Percentiles rank a stretch among this genome's conserved stretches.
These are phyloP conservation scores for Plasmodium gonderi DNA, from an alignment of 169 alveolate species.

Conservation along the genomic window DNA sequence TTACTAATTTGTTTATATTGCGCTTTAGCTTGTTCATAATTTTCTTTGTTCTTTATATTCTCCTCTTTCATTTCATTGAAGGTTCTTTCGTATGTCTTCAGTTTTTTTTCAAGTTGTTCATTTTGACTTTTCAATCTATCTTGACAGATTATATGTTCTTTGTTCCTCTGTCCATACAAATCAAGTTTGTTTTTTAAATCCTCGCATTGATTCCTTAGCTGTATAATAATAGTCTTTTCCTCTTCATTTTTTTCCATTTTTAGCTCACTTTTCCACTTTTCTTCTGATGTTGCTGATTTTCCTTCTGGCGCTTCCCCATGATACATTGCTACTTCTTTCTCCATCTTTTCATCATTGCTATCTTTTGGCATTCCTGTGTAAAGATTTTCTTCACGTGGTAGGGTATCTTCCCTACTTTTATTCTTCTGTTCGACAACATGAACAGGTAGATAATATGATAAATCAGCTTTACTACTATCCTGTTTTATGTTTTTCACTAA, in stretches of 20 bases:
- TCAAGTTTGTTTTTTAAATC: conserved; percentile 7
- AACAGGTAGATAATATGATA: not conserved
- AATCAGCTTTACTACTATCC: not conserved
- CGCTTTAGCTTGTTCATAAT: conserved; percentile 17
- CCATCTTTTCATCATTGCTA: no score
- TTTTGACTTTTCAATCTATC: not conserved
- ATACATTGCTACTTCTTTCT: no score
- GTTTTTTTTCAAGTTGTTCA: not conserved
- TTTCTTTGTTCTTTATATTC: conserved; percentile 8
- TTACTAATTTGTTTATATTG: not conserved
- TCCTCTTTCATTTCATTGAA: not conserved
- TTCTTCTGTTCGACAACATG: not conserved
- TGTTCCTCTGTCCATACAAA: not conserved
- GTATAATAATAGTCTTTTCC: not conserved
- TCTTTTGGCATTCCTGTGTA: no score
- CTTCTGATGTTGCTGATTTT: not conserved
- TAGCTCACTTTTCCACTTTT: not conserved
- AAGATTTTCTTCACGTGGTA: not conserved
- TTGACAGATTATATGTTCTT: not conserved
- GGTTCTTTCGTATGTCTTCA: not conserved
- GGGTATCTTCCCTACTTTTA: not conserved
- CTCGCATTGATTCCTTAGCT: not conserved
- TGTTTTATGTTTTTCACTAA: not conserved
- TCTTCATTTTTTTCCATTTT: not conserved
- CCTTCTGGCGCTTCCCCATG: not conserved